These are phyloP conservation scores for Phalaenopsis hybrid DNA, from an alignment of 116 monocot species.

Conservation along the genomic window DNA sequence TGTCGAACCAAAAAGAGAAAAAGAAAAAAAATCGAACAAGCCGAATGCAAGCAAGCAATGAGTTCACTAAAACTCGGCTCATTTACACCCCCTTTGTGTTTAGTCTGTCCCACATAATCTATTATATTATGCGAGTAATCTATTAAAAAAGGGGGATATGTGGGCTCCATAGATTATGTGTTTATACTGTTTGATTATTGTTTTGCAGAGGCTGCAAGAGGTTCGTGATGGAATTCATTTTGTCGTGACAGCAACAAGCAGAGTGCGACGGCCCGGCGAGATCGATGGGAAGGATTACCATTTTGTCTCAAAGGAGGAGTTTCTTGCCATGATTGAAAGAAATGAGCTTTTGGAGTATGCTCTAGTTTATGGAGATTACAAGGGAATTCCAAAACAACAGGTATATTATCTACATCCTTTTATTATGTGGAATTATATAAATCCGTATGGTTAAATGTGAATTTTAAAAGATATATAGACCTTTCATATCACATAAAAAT, in stretches of 20 bases:
- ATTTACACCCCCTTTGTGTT: too few species aligned
- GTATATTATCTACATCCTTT: conserved; percentile 15
- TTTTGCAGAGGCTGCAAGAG: conserved; percentile 74
- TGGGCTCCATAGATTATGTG: too few species aligned
- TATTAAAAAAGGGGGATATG: too few species aligned
- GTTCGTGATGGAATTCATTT: conserved; percentile 78
- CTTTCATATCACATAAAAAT: too few species aligned
- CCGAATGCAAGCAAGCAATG: too few species aligned
- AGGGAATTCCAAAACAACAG: conserved; percentile 97
- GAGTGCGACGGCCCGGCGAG: conserved; percentile 72
- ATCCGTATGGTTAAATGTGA: too few species aligned
- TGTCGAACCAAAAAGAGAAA: too few species aligned
- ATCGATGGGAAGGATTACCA: conserved; percentile 92
- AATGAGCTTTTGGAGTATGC: conserved; percentile 93
- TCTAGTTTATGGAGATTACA: conserved; percentile 96
- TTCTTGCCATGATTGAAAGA: conserved; percentile 89
- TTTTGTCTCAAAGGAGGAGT: conserved; percentile 91
- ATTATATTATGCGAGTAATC: too few species aligned
- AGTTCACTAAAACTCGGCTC: too few species aligned
- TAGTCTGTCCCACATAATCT: too few species aligned
- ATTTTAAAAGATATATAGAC: too few species aligned
- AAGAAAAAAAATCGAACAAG: too few species aligned
- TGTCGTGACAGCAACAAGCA: conserved; percentile 92
- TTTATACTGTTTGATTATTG: background rate
- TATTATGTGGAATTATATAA: background rate